These are phyloP conservation scores for Citrus glauca DNA, from an alignment of 345 rosid genomes.

Conservation along the genomic window DNA sequence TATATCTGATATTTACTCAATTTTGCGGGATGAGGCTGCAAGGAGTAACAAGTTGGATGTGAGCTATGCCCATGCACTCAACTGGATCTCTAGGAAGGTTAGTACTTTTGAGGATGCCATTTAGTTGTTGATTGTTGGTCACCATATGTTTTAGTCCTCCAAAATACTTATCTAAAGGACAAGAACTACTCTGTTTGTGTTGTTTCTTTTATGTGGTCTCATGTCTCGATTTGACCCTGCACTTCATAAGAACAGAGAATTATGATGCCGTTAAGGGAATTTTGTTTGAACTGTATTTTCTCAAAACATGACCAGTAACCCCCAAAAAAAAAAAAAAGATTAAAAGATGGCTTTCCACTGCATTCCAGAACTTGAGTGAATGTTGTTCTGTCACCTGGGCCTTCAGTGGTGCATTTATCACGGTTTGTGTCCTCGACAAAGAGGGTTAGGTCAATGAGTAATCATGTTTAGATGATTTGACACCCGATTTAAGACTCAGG, in stretches of 20 bases:
- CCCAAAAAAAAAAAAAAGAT: too few relatives aligned
- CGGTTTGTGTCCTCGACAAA: not conserved
- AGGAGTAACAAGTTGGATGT: conserved; percentile 70
- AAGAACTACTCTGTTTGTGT: not conserved
- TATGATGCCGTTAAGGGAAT: not conserved
- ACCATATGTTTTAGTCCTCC: not conserved
- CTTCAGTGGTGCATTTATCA: not conserved
- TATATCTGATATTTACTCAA: conserved; percentile 92
- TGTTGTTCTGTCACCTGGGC: not conserved
- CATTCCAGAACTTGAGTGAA: not conserved
- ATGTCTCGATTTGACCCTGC: not conserved
- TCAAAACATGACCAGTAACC: not conserved
- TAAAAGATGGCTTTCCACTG: not conserved
- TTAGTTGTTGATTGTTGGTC: not conserved
- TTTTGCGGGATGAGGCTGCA: conserved; percentile 95
- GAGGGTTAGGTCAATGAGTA: not conserved
- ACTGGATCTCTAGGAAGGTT: conserved; percentile 99
- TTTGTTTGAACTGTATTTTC: not conserved
- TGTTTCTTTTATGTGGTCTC: not conserved
- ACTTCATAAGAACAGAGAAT: not conserved
- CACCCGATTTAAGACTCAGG: not conserved
- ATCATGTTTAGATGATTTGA: not conserved
- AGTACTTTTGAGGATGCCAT: conserved; percentile 20
- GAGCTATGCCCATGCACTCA: conserved; percentile 84
- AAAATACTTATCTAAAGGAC: not conserved